Evolutionary conservation across 768 basidiomycete species (phyloP).

Genomic region (Galerina marginata): DNA sequence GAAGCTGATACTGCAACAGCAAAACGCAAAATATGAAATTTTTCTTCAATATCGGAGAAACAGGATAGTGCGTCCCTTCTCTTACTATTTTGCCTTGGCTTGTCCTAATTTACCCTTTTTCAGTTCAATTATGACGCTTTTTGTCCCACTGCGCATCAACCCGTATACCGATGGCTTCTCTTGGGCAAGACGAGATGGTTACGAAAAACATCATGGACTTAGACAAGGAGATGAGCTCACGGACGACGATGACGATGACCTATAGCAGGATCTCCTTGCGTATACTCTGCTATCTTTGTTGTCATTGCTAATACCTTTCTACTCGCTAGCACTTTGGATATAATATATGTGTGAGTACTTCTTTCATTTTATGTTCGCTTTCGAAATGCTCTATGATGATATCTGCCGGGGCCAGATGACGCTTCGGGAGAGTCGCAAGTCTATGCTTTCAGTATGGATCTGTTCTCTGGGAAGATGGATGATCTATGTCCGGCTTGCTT

Average conservation of each 20-base stretch:
- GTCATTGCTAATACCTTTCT: constrained; percentile 4
- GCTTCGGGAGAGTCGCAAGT: constrained; percentile 43
- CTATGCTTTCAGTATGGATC: constrained; percentile 8
- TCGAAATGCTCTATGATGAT: constrained; percentile 51
- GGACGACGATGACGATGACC: constrained; percentile 73
- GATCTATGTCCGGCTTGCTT: constrained; percentile 64
- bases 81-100: not conserved
- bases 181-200: constrained; percentile 77
- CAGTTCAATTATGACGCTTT: constrained; percentile 79
- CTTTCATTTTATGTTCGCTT: constrained; percentile 1
- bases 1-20: constrained; percentile 28
- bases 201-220: constrained; percentile 64
- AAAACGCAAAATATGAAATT: constrained; percentile 71
- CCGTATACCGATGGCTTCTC: constrained; percentile 86
- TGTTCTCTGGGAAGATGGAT: constrained; percentile 52
- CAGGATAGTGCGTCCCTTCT: constrained; percentile 73
- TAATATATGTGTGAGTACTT: constrained; percentile 26
- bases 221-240: constrained; percentile 86
- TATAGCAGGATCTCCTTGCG: constrained; percentile 13
- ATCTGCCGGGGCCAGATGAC: constrained; percentile 91
- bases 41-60: constrained; percentile 86
- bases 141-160: constrained; percentile 78
- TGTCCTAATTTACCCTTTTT: not conserved
- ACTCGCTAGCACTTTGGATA: constrained; percentile 13
- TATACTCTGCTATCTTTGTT: not conserved